Evolutionary conservation across 768 basidiomycete genomes (phyloP), one percentile per base, ranked within the genome.

Genomic region (Chalciporus piperatus): DNA sequence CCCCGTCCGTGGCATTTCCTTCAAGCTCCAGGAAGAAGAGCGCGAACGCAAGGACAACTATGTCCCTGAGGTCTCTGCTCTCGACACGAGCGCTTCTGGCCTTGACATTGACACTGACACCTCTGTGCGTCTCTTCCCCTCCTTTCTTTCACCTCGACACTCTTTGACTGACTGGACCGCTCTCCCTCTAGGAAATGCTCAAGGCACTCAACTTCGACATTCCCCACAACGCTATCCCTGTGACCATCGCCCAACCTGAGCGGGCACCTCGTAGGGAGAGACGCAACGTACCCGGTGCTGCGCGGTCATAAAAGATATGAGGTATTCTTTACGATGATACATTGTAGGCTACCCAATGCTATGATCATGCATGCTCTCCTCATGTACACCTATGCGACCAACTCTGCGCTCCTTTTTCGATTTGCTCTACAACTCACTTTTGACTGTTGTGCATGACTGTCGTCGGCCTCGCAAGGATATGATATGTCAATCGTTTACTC

Each of bases 1-100:
- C 3, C 97, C 97, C 65, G 97, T 99, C 58, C 92, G 94, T 59
- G 97, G 97, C 64, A 99, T 99, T 72, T 98, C 97, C 50, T 99
- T 98, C 92, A 97, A 98, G 76, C 89, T 99, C 63, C 97, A 99
- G 73, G 97, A 98, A 70, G 97, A 99, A 75, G 97, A 99, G 77
- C 84, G 97, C 56, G 97, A 99, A 76, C 79, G 96, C 66, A 98
- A 98, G 83, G 97, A 99, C 72, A 95, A 98, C 81, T 98, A 92
- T 73, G 96, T 98, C 48, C 97, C 97, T 58, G 97, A 98, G 68
- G 86, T 97, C 35, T 99, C 97, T 47, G 97, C 97, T 37, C 89
- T 99, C 59, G 90, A 95, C 72, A 84, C 82, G 52, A 76, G 80
- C 51, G 75, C 75, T 5, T 80, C 77, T 40, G 87, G 87, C 41